Base-by-base conservation (phyloP, 1,139 yeast genomes). In the Yamadazyma pseudoaaseri region DNA sequence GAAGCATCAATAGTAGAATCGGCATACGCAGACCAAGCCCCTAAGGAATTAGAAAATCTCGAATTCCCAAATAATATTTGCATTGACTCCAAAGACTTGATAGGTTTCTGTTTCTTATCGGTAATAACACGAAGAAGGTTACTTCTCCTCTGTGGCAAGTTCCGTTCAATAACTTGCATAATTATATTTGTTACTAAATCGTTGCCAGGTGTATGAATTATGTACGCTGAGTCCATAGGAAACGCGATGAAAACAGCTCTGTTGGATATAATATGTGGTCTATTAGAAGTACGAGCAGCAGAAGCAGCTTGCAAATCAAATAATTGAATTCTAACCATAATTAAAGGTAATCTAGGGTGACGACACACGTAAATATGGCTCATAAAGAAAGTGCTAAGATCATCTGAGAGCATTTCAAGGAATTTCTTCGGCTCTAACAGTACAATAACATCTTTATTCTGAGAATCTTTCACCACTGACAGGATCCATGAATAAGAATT, bases 21-120 rank as follows among this genome's bases (percentile, higher is more conserved):
- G 0, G 92, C 89, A 52, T 83, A 85, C 0, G 79, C 73, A 0
- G 76, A 54, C 94, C 94, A 85, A 4, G 76, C 67, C 0, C 89
- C 92, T 37, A 80, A 51, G 16, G 86, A 69, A 26, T 70, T 61
- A 1, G 79, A 66, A 45, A 73, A 75, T 34, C 89, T 60, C 0
- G 86, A 76, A 21, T 69, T 69, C 4, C 90, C 90, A 37, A 75
- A 70, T 9, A 80, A 49, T 2, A 79, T 64, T 35, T 73, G 71
- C 64, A 79, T 70, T 0, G 81, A 60, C 28, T 72, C 73, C 17
- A 80, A 52, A 2, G 82, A 75, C 30, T 70, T 60, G 2, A 81
- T 65, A 0, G 87, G 79, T 12, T 65, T 58, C 25, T 72, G 76
- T 3, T 58, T 51, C 4, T 42, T 38, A 7, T 52, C 47, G 0